phyloP scores from a whole-genome alignment of 208 protist genomes.

The Acanthamoeba healyi region DNA sequence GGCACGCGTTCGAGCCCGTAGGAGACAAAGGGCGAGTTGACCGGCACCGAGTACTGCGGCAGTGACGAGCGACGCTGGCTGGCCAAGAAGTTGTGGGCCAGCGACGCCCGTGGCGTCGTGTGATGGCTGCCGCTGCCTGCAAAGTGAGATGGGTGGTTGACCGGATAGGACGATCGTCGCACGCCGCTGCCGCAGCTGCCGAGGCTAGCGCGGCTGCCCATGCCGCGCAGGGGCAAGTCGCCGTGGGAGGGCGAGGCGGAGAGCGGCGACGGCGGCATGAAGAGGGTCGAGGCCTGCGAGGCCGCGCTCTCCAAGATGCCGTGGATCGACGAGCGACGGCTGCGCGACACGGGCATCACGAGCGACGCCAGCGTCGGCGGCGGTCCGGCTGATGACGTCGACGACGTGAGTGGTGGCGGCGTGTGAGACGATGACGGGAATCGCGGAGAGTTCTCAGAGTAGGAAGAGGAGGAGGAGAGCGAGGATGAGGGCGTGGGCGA shows the following conservation, averaged over 20 bases:
- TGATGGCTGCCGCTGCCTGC: too few relatives aligned
- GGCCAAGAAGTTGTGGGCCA: neutral
- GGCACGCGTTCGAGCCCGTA: constrained; percentile 29
- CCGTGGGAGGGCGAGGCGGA: neutral
- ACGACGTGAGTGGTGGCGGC: neutral
- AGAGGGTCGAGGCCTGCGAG: neutral
- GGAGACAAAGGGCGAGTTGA: constrained; percentile 6
- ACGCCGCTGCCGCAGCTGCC: neutral
- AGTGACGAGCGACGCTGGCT: neutral
- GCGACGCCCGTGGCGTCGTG: neutral
- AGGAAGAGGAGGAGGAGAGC: neutral
- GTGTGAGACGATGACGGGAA: neutral
- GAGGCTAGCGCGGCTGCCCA: neutral
- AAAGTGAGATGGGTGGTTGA: neutral
- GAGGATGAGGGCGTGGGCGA: neutral
- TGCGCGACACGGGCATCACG: neutral
- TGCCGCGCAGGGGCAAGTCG: neutral
- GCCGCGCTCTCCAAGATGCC: constrained; percentile 16
- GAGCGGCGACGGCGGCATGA: constrained; percentile 13
- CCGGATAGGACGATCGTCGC: constrained; percentile 28
- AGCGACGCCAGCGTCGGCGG: neutral
- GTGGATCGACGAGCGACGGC: constrained; percentile 1
- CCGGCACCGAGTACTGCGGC: constrained; percentile 44
- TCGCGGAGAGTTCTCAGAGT: constrained; percentile 10
- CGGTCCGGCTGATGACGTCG: neutral